Conservation (phyloP, 305 asterid species). For the Solanum hybrid region DNA sequence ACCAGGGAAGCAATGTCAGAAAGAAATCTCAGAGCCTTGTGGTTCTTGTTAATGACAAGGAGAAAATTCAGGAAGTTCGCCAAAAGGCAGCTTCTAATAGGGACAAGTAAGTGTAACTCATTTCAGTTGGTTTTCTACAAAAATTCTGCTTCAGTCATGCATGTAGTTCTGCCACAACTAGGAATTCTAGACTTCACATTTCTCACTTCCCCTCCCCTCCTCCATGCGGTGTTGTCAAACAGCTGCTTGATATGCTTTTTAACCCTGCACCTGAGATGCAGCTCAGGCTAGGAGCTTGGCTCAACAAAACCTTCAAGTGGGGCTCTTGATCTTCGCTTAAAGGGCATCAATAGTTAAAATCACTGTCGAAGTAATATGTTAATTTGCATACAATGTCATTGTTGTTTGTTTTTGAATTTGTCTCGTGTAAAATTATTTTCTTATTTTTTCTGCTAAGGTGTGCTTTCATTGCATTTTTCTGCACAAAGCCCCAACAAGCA, state of each 20-base stretch:
- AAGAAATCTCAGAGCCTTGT: conserved; percentile 94
- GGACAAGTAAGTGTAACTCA: conserved; percentile 60
- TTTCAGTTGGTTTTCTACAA: background rate
- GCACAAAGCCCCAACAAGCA: background rate
- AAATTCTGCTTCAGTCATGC: background rate
- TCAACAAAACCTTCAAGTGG: background rate
- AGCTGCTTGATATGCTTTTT: background rate
- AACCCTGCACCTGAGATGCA: background rate
- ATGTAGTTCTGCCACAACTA: background rate
- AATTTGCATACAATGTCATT: background rate
- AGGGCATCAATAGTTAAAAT: background rate
- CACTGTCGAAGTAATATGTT: background rate
- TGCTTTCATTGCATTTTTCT: background rate
- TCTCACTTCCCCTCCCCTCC: background rate
- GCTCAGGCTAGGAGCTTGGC: background rate
- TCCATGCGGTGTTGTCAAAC: background rate
- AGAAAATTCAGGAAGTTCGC: conserved; percentile 94
- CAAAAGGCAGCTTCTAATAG: conserved; percentile 82
- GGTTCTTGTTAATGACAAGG: conserved; percentile 92
- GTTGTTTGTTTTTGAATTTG: background rate
- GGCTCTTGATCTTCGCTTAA: background rate
- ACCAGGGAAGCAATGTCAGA: conserved; percentile 93
- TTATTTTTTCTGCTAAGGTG: background rate
- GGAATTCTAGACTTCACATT: background rate
- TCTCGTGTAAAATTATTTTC: background rate